These are phyloP conservation scores for Tausonia pullulans DNA, from an alignment of 1,284 basidiomycete species.

Conservation along the genomic window DNA sequence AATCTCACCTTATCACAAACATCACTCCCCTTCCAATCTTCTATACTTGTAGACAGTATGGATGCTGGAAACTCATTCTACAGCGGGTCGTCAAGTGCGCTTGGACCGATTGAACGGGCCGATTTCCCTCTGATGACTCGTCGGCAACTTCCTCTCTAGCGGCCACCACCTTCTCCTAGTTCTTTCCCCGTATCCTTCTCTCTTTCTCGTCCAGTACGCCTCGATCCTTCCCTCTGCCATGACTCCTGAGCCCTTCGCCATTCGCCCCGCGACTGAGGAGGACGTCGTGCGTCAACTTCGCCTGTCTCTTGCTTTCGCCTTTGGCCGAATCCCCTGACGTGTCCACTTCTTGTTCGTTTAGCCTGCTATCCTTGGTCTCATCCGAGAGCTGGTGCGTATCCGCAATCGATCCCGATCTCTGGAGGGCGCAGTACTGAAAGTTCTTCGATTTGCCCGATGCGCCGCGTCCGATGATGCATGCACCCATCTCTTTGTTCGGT, in stretches of 20 bases:
- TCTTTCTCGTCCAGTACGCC: too few species aligned
- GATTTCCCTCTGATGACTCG: too few species aligned
- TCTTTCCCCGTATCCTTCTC: too few species aligned
- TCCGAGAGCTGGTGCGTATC: constrained; percentile 9
- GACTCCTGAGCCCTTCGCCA: not conserved
- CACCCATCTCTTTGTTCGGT: not conserved
- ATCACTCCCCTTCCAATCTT: too few species aligned
- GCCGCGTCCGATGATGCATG: too few species aligned
- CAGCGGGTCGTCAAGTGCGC: too few species aligned
- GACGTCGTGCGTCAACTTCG: constrained; percentile 1
- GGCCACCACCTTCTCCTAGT: too few species aligned
- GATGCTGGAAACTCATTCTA: too few species aligned
- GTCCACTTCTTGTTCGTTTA: not conserved
- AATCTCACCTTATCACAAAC: too few species aligned
- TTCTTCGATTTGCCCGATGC: not conserved
- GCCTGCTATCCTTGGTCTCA: constrained; percentile 12
- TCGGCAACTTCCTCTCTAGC: too few species aligned
- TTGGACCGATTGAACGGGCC: too few species aligned
- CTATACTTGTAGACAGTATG: too few species aligned
- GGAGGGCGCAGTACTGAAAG: not conserved
- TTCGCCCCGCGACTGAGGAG: constrained; percentile 11
- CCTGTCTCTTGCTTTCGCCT: not conserved
- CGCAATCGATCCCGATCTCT: not conserved
- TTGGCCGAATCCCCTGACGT: not conserved
- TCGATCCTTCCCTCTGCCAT: not conserved